phyloP scores from a whole-genome alignment of 2,329 filamentous ascomycete genomes.

The Fusarium decemcellulare region DNA sequence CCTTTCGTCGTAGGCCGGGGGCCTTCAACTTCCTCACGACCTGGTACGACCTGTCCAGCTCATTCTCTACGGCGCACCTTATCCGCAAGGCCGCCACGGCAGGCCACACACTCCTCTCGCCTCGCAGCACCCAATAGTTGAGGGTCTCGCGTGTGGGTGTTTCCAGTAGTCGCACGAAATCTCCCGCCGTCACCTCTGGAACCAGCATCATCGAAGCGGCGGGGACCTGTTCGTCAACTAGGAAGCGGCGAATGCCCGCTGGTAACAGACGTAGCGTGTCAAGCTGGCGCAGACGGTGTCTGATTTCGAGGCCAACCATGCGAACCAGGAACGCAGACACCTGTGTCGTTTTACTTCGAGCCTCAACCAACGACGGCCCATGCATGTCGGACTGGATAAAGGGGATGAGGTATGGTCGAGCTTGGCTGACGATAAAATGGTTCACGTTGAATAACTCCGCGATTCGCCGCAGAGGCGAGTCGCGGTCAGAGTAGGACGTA shows the following conservation, averaged over 20 bases:
- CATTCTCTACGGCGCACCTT: constrained; percentile 87
- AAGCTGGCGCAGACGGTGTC: constrained; percentile 85
- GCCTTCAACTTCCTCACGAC: constrained; percentile 76
- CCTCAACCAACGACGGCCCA: constrained; percentile 75
- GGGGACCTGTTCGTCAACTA: constrained; percentile 87
- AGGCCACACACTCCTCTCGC: constrained; percentile 93
- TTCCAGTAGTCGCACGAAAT: constrained; percentile 86
- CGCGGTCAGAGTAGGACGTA: constrained; percentile 75
- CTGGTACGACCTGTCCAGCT: constrained; percentile 89
- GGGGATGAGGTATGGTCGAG: constrained; percentile 89
- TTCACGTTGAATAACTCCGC: constrained; percentile 93
- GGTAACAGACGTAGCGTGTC: constrained; percentile 84
- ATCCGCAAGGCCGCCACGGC: constrained; percentile 86
- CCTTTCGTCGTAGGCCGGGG: constrained; percentile 63
- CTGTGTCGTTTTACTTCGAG: constrained; percentile 70
- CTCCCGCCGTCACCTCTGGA: constrained; percentile 79
- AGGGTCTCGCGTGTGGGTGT: constrained; percentile 83
- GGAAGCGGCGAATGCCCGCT: constrained; percentile 77
- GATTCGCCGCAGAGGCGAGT: constrained; percentile 77
- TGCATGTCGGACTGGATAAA: constrained; percentile 88
- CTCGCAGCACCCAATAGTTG: constrained; percentile 87
- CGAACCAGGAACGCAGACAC: constrained; percentile 72
- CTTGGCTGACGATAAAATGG: constrained; percentile 95
- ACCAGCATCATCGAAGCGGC: constrained; percentile 86
- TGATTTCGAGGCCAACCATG: constrained; percentile 81